Conservation (phyloP, 345 rosid species). For the Isatis tinctoria region DNA sequence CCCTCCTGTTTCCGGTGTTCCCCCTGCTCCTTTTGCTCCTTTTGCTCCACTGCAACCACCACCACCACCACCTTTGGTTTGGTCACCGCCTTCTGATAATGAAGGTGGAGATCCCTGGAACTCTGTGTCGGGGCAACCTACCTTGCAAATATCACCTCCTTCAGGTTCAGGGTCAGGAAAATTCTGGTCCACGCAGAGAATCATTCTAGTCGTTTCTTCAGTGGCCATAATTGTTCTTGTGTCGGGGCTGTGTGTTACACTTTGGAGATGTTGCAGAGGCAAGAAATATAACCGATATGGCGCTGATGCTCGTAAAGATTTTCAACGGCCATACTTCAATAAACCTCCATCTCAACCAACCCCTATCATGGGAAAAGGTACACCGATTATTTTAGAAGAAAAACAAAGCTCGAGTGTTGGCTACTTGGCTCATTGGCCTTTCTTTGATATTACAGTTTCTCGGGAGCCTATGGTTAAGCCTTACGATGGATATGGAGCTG, state of each 20-base stretch:
- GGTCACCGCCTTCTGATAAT: constrained; percentile 36
- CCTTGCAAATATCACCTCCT: constrained; percentile 36
- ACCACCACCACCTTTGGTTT: constrained; percentile 43
- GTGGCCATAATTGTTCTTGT: constrained; percentile 41
- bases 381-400: background rate
- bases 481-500: constrained; percentile 40
- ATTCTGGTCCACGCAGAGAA: constrained; percentile 38
- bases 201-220: constrained; percentile 39
- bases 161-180: constrained; percentile 33
- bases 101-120: constrained; percentile 27
- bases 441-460: constrained; percentile 39
- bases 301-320: constrained; percentile 12
- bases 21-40: constrained; percentile 50
- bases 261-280: constrained; percentile 47
- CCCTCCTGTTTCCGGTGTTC: constrained; percentile 39
- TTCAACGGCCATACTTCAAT: constrained; percentile 32
- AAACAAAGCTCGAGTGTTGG: background rate
- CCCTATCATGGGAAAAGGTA: constrained; percentile 48
- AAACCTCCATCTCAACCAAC: constrained; percentile 36
- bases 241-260: constrained; percentile 43
- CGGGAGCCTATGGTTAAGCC: constrained; percentile 39
- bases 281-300: constrained; percentile 31
- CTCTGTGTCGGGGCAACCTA: constrained; percentile 36
- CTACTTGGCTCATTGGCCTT: constrained; percentile 10
- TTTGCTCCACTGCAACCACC: constrained; percentile 28